Evolutionary conservation across 352 stramenopile genomes (phyloP).

Genomic region (Phytophthora hibernalis): DNA sequence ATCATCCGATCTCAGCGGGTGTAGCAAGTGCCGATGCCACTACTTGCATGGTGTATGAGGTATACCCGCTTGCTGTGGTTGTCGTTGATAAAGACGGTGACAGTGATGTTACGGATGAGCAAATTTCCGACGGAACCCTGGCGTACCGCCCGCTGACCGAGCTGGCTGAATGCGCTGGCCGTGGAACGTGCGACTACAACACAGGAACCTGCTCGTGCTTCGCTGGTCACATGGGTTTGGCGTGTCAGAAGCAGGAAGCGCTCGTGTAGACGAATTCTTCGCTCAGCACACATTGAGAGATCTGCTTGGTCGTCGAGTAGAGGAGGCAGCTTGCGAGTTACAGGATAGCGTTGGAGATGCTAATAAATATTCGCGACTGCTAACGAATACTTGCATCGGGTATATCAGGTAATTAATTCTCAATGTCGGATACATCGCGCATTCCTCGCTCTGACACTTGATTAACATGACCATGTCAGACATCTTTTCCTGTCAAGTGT

Average conservation of each 20-base stretch:
- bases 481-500: not conserved
- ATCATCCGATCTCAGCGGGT: too few relatives aligned
- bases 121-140: not conserved
- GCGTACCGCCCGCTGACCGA: constrained; percentile 47
- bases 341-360: not conserved
- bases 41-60: constrained; percentile 51
- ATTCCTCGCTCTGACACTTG: constrained; percentile 41
- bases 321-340: not conserved
- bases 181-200: constrained; percentile 61
- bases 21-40: not conserved
- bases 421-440: constrained; percentile 27
- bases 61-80: constrained; percentile 22
- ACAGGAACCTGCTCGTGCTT: constrained; percentile 72
- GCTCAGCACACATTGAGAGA: not conserved
- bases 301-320: too few relatives aligned
- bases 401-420: constrained; percentile 21
- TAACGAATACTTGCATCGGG: not conserved
- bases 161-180: constrained; percentile 63
- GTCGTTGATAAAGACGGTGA: too few relatives aligned
- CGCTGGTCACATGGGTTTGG: constrained; percentile 76
- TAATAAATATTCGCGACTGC: constrained; percentile 6
- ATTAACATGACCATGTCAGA: not conserved
- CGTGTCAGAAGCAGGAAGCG: constrained; percentile 65
- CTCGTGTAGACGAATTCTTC: constrained; percentile 18
- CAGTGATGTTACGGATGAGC: not conserved